These are phyloP conservation scores for Trypanosoma melophagium DNA, from an alignment of 208 protist genomes.

Conservation along the genomic window DNA sequence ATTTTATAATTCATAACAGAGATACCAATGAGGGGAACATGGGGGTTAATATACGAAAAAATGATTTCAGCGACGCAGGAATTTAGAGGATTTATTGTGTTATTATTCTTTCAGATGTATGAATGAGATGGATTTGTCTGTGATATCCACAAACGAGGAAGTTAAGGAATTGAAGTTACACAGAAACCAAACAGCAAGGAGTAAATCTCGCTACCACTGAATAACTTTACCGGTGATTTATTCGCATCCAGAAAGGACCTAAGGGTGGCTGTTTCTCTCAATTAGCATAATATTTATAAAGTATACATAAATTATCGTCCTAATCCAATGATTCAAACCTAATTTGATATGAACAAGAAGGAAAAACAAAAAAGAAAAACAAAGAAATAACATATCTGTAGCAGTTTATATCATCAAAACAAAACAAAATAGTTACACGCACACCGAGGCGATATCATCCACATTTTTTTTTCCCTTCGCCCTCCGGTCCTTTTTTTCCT, in stretches of 20 bases:
- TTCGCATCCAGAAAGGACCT: slow-evolving; percentile 15
- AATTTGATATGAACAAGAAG: not conserved
- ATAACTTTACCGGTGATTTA: slow-evolving; percentile 15
- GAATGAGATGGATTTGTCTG: no score
- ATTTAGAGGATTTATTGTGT: no score
- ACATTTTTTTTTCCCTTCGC: not conserved
- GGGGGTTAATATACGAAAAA: no score
- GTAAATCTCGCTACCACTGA: slow-evolving; percentile 7
- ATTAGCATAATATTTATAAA: no score
- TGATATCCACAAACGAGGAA: no score
- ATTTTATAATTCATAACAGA: no score
- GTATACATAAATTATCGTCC: not conserved
- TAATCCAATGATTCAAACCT: not conserved
- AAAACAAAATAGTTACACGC: not conserved
- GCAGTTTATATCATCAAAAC: not conserved
- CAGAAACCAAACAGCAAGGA: no score
- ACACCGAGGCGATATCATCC: not conserved
- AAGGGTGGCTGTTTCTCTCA: not conserved
- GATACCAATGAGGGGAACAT: no score
- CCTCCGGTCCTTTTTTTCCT: no score
- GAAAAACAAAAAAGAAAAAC: not conserved
- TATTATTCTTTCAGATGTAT: no score
- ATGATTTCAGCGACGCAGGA: no score
- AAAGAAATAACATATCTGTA: not conserved
- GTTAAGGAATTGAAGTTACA: no score